Conservation (phyloP, 495 filamentous ascomycete genomes). For the Gamarada debralockiae region DNA sequence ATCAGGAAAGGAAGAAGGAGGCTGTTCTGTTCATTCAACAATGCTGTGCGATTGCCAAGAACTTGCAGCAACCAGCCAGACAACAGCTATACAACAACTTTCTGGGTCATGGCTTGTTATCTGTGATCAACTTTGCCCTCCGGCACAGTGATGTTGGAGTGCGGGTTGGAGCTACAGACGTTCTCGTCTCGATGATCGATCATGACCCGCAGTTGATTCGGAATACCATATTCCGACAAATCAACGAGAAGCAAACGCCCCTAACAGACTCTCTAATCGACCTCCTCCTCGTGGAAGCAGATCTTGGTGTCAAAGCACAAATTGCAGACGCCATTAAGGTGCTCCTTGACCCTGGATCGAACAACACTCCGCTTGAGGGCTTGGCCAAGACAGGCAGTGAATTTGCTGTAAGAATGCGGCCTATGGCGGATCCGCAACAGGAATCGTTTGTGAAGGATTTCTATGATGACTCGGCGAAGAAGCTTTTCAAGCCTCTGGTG, state of each 20-base stretch:
- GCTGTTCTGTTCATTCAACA: slow-evolving; percentile 96
- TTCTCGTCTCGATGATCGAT: slow-evolving; percentile 90
- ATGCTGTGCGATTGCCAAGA: slow-evolving; percentile 92
- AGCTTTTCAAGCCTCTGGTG: slow-evolving; percentile 83
- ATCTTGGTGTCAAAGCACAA: slow-evolving; percentile 93
- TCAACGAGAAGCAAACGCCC: slow-evolving; percentile 79
- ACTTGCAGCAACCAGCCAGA: slow-evolving; percentile 76
- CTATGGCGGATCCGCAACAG: slow-evolving; percentile 63
- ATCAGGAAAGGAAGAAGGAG: slow-evolving; percentile 78
- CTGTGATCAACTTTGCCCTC: slow-evolving; percentile 88
- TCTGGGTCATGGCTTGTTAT: slow-evolving; percentile 79
- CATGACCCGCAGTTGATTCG: slow-evolving; percentile 94
- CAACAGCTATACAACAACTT: slow-evolving; percentile 84
- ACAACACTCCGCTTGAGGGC: slow-evolving; percentile 49
- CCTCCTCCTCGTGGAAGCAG: slow-evolving; percentile 82
- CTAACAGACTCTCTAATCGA: slow-evolving; percentile 94
- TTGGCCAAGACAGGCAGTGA: slow-evolving; percentile 67
- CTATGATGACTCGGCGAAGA: slow-evolving; percentile 84
- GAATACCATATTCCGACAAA: slow-evolving; percentile 84
- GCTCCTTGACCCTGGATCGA: slow-evolving; percentile 76
- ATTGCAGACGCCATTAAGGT: slow-evolving; percentile 95
- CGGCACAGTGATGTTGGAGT: slow-evolving; percentile 79
- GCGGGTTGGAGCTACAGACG: slow-evolving; percentile 89
- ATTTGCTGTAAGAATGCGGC: slow-evolving; percentile 58
- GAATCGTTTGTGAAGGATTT: slow-evolving; percentile 81